A percentile compares a stretch with the other conserved stretches of the same genome.
Conservation (phyloP, 2,329 filamentous ascomycete species). For the Colletotrichum filicis region DNA sequence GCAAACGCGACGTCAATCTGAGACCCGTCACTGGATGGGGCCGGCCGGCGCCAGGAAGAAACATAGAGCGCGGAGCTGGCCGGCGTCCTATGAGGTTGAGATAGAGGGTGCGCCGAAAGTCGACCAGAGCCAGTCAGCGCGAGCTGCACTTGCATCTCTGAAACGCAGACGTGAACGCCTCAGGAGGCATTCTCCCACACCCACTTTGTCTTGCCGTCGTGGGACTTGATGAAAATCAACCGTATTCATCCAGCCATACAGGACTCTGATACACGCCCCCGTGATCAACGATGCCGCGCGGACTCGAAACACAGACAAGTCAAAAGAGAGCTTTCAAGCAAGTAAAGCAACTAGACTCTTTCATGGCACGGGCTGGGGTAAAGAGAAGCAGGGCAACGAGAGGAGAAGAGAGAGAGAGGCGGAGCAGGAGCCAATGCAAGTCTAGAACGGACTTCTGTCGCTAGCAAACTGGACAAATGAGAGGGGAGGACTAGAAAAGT, state of each 20-base stretch:
- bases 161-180: constrained; percentile 34
- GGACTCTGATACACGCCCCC: background rate
- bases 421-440: constrained; percentile 19
- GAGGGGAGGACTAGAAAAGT: background rate
- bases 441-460: constrained; percentile 18
- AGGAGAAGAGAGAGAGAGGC: constrained; percentile 5
- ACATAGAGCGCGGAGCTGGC: constrained; percentile 5
- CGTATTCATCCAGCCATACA: constrained; percentile 8
- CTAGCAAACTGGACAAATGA: constrained; percentile 23
- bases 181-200: constrained; percentile 18
- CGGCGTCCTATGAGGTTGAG: background rate
- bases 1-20: constrained; percentile 18
- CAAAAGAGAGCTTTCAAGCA: background rate
- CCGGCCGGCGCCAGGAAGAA: background rate
- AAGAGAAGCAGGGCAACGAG: background rate
- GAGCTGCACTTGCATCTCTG: constrained; percentile 27
- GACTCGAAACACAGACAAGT: background rate
- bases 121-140: constrained; percentile 16
- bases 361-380: background rate
- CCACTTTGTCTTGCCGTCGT: constrained; percentile 3
- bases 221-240: background rate
- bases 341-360: background rate
- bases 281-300: constrained; percentile 17
- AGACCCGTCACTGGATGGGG: background rate
- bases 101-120: constrained; percentile 7